Evolutionary conservation across 805 yeast species (phyloP).

Genomic region (Komagataella pseudopastoris): DNA sequence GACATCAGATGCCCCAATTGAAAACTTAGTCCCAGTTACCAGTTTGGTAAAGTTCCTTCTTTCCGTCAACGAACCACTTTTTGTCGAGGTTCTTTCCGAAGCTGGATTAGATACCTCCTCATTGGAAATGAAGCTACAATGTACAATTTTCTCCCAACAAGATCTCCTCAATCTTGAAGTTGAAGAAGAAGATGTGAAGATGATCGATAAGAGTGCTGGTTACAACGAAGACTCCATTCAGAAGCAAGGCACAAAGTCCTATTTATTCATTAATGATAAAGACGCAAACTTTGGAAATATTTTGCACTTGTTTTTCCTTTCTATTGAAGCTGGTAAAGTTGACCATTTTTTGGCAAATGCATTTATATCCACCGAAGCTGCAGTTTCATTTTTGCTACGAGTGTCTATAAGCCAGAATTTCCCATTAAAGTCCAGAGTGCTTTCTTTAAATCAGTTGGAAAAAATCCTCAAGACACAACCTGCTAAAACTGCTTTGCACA

Average conservation of each 20-base stretch:
- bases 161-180: conserved; percentile 18
- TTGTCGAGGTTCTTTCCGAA: conserved; percentile 23
- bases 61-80: conserved; percentile 20
- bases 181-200: conserved; percentile 11
- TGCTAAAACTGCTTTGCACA: conserved; percentile 23
- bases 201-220: conserved; percentile 15
- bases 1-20: not conserved
- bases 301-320: conserved; percentile 26
- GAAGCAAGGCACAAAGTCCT: conserved; percentile 14
- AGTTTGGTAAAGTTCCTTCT: conserved; percentile 23
- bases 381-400: conserved; percentile 46
- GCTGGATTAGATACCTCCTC: conserved; percentile 15
- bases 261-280: conserved; percentile 13
- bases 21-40: conserved; percentile 4
- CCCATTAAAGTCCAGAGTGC: conserved; percentile 43
- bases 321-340: conserved; percentile 18
- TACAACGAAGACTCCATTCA: conserved; percentile 12
- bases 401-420: conserved; percentile 40
- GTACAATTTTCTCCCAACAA: conserved; percentile 21
- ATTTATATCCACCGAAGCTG: conserved; percentile 27
- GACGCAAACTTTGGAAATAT: conserved; percentile 28
- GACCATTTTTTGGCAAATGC: conserved; percentile 14
- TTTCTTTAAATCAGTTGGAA: conserved; percentile 29
- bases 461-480: conserved; percentile 21
- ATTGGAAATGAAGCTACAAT: conserved; percentile 55